Conservation (phyloP, 2,329 filamentous ascomycete species). For the Colletotrichum siamense region DNA sequence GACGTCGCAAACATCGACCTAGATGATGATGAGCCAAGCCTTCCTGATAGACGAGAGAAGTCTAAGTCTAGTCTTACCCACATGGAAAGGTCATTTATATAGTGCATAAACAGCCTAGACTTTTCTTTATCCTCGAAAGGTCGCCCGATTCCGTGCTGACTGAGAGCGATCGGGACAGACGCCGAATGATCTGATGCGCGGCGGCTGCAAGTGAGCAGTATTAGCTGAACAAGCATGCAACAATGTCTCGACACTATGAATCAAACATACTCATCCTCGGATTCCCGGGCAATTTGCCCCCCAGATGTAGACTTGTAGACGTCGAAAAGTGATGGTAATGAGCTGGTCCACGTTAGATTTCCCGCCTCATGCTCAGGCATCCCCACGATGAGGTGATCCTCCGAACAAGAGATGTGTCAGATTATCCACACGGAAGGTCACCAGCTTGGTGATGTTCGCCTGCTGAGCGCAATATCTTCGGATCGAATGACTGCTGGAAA, state of each 20-base stretch:
- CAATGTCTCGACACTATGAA: rapidly evolving
- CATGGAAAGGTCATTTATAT: background rate
- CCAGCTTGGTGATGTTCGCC: background rate
- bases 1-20: conserved; percentile 48
- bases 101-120: conserved; percentile 9
- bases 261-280: background rate
- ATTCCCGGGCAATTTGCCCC: background rate
- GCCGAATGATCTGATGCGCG: background rate
- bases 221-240: background rate
- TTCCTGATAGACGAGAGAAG: too few species aligned
- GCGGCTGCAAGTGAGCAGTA: background rate
- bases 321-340: background rate
- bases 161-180: background rate
- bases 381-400: background rate
- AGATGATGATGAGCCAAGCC: background rate
- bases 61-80: background rate
- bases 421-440: background rate
- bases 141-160: background rate
- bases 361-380: background rate
- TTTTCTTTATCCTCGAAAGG: conserved; percentile 6
- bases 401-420: background rate
- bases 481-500: background rate
- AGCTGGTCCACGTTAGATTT: background rate
- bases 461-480: background rate
- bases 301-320: background rate